Evolutionary conservation across 345 rosid species (phyloP).

Genomic region (Camelina hispida): DNA sequence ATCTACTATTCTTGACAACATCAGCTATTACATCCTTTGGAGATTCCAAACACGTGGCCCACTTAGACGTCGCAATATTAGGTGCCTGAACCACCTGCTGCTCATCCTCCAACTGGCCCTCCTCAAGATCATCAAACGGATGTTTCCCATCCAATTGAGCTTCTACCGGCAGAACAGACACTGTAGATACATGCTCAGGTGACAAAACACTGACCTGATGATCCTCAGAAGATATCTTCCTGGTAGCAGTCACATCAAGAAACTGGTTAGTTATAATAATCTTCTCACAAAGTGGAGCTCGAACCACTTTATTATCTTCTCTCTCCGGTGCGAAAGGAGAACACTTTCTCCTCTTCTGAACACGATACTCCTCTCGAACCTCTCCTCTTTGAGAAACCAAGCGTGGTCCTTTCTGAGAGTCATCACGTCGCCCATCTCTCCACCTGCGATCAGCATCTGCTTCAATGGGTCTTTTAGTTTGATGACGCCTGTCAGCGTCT

Average conservation of each 20-base stretch:
- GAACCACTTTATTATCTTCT: slow-evolving; percentile 45
- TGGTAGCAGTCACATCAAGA: slow-evolving; percentile 31
- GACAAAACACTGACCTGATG: slow-evolving; percentile 49
- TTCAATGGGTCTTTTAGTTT: slow-evolving; percentile 31
- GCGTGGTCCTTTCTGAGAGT: background rate
- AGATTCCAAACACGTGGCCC: slow-evolving; percentile 66
- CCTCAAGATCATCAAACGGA: slow-evolving; percentile 66
- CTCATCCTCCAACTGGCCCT: slow-evolving; percentile 58
- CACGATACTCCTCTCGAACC: slow-evolving; percentile 41
- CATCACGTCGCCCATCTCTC: slow-evolving; percentile 33
- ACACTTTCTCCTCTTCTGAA: slow-evolving; percentile 68
- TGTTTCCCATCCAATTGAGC: slow-evolving; percentile 6
- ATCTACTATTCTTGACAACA: slow-evolving; percentile 33
- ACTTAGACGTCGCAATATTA: slow-evolving; percentile 65
- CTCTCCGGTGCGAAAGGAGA: slow-evolving; percentile 53
- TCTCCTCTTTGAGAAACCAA: slow-evolving; percentile 83
- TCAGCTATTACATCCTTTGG: slow-evolving; percentile 38
- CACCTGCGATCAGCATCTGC: slow-evolving; percentile 27
- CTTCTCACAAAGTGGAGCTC: slow-evolving; percentile 22
- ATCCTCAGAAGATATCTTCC: slow-evolving; percentile 52
- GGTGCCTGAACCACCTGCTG: slow-evolving; percentile 50
- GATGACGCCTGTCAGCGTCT: slow-evolving; percentile 39
- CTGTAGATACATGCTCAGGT: slow-evolving; percentile 22
- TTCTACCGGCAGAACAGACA: slow-evolving; percentile 3
- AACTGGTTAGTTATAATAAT: slow-evolving; percentile 26